A percentile compares a stretch with the other conserved stretches of the same genome.
phyloP scores from a whole-genome alignment of 73 alveolate species.

The Stentor roeselii region DNA sequence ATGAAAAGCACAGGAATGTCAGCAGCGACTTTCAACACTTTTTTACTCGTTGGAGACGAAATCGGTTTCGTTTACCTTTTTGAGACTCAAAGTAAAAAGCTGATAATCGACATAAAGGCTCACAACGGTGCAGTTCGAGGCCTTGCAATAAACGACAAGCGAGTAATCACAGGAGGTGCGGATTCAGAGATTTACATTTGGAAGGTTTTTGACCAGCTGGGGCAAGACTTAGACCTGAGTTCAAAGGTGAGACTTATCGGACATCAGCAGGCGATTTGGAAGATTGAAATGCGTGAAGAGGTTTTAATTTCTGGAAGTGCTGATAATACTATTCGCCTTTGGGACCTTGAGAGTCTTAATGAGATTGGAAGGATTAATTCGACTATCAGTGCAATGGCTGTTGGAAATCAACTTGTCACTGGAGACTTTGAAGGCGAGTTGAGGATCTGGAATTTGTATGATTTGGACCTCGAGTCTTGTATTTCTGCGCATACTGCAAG shows the following conservation, averaged over 20 bases:
- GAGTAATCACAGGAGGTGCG: constrained; percentile 7
- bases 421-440: constrained; percentile 5
- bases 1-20: not conserved
- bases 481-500: not conserved
- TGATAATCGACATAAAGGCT: not conserved
- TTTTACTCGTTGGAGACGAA: not conserved
- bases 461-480: not conserved
- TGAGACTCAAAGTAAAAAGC: not conserved
- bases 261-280: constrained; percentile 16
- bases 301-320: not conserved
- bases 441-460: constrained; percentile 9
- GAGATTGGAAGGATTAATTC: not conserved
- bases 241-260: not conserved
- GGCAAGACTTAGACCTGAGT: not conserved
- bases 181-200: not conserved
- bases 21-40: too few relatives aligned
- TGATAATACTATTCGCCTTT: not conserved
- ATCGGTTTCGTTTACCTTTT: not conserved
- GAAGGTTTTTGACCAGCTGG: not conserved
- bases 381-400: not conserved
- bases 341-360: not conserved
- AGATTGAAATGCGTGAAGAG: not conserved
- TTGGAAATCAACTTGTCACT: not conserved
- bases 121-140: not conserved
- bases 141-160: not conserved